Evolutionary conservation across 139 green algal genomes (phyloP).

Genomic region (Chlorella sp.): DNA sequence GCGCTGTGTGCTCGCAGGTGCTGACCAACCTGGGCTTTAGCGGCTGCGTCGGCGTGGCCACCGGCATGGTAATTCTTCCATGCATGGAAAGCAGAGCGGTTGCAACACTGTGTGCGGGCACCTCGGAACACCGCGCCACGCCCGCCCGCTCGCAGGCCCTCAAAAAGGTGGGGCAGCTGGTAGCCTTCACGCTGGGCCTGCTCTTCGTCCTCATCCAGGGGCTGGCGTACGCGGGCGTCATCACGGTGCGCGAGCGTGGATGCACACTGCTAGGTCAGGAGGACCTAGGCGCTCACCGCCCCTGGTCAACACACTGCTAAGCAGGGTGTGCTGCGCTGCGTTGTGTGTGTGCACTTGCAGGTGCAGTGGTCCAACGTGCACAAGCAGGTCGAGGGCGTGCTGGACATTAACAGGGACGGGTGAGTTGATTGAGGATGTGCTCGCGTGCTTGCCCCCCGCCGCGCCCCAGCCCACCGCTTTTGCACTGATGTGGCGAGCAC

Average conservation of each 20-base stretch:
- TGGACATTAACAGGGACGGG: neutral
- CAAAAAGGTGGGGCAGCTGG: neutral
- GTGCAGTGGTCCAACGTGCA: neutral
- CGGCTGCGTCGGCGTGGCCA: neutral
- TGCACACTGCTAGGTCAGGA: too few species aligned
- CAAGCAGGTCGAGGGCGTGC: neutral
- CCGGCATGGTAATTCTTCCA: too few species aligned
- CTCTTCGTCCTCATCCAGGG: neutral
- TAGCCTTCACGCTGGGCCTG: neutral
- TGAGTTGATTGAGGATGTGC: neutral
- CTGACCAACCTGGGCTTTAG: neutral
- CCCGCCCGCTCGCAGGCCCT: neutral
- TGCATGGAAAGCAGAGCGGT: neutral
- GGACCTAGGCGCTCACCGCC: too few species aligned
- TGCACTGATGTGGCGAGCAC: too few species aligned
- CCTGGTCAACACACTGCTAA: too few species aligned
- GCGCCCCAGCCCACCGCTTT: too few species aligned
- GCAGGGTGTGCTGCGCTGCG: too few species aligned
- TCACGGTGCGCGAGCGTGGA: too few species aligned
- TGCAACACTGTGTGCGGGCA: neutral
- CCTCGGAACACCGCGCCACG: neutral
- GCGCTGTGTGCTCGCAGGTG: neutral
- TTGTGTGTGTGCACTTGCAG: too few species aligned
- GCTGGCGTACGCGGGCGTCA: neutral
- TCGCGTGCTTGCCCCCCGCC: neutral